These are phyloP conservation scores for Syzygium syzygioides DNA, from an alignment of 441 rosid species.

Conservation along the genomic window DNA sequence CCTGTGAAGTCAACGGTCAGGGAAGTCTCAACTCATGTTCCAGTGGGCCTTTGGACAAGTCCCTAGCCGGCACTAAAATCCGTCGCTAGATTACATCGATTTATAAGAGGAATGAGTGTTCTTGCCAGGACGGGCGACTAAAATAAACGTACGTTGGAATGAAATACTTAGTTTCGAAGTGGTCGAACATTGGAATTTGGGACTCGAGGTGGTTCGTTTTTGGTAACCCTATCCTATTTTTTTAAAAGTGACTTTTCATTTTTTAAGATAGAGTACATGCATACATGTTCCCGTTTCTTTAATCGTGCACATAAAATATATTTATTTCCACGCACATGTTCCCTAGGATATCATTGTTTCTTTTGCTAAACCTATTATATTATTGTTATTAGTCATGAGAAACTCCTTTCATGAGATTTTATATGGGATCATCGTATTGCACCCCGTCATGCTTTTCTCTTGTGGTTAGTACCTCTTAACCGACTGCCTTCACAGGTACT, in stretches of 20 bases:
- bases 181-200: not conserved
- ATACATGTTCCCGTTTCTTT: not conserved
- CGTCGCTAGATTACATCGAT: not conserved
- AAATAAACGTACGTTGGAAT: not conserved
- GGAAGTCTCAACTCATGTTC: not conserved
- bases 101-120: not conserved
- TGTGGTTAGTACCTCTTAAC: no score
- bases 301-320: not conserved
- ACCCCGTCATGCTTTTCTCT: no score
- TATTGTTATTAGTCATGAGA: not conserved
- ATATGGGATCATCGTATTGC: no score
- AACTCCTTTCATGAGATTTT: fast-evolving
- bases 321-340: not conserved
- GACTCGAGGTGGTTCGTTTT: not conserved
- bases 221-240: not conserved
- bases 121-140: not conserved
- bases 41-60: not conserved
- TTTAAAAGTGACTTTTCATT: not conserved
- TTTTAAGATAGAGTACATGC: not conserved
- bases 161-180: not conserved
- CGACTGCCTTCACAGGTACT: no score
- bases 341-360: not conserved
- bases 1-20: not conserved
- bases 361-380: not conserved
- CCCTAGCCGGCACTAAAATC: not conserved